Evolutionary conservation across 2,329 filamentous ascomycete species (phyloP).

Genomic region (Trichoderma afroharzianum): DNA sequence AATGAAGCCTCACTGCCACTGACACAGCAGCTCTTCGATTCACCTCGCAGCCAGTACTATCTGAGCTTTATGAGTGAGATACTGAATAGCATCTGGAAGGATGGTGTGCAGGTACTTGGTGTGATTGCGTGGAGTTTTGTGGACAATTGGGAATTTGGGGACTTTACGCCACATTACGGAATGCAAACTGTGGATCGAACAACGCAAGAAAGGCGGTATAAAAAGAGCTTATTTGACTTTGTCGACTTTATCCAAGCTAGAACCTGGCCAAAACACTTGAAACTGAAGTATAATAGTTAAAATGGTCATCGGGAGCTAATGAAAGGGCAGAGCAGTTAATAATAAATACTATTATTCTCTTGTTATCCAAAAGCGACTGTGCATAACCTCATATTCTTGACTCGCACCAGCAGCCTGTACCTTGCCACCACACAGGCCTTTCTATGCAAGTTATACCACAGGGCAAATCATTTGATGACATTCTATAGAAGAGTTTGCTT

Average conservation of each 20-base stretch:
- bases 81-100: slow-evolving; percentile 53
- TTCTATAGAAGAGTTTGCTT: too few relatives aligned
- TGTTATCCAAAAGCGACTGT: too few relatives aligned
- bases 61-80: slow-evolving; percentile 51
- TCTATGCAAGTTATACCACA: too few relatives aligned
- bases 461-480: too few relatives aligned
- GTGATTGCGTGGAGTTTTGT: slow-evolving; percentile 51
- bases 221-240: slow-evolving; percentile 57
- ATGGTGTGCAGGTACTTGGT: slow-evolving; percentile 52
- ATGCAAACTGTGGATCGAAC: slow-evolving; percentile 55
- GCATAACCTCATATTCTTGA: too few relatives aligned
- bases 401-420: too few relatives aligned
- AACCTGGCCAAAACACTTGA: too few relatives aligned
- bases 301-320: too few relatives aligned
- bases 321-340: too few relatives aligned
- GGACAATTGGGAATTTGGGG: slow-evolving; percentile 56
- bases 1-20: slow-evolving; percentile 42
- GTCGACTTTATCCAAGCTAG: slow-evolving; percentile 45
- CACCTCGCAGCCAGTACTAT: slow-evolving; percentile 53
- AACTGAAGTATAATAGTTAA: too few relatives aligned
- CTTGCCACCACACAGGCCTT: too few relatives aligned
- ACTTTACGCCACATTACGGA: slow-evolving; percentile 45
- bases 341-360: too few relatives aligned
- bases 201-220: slow-evolving; percentile 47
- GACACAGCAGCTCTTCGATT: slow-evolving; percentile 51